Evolutionary conservation across 257 asterid genomes (phyloP), one percentile per base, ranked within the genome.

Genomic region (Solanum sitiens): DNA sequence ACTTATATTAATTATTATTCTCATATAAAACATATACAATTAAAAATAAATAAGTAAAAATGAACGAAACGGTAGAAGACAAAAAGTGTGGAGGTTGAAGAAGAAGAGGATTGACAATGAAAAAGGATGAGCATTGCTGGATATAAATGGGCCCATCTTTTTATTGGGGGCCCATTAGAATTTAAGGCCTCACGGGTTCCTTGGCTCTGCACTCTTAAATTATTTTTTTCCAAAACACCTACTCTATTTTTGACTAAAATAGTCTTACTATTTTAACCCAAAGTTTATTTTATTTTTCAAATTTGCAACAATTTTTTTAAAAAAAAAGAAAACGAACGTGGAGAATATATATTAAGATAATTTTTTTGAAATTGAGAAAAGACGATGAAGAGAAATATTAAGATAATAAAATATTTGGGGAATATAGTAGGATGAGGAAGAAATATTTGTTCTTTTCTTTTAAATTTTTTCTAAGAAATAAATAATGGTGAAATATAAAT

Each of bases 111-210:
- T 33, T 42, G 74, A 25, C 13, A 87, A 67, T 25, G 84, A 37
- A 74, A 39, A 42, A 13, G 25, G 61, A 7, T 21, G 11, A 23
- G 53, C 32, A 75, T 40, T 86, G 90, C 87, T 83, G 67, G 44
- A 16, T 18, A n/a, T 8, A 33, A n/a, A 85, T 83, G 82, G 75
- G 50, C 32, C 9, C 13, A 15, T 50, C 8, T 25, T 73, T 65
- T 27, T 1, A 8, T 59, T 63, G 37, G 23, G 83, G 86, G 73
- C 47, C 87, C 87, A 83, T 86, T 56, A 27, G 67, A 35, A 47
- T 75, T 83, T 83, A 79, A 84, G 40, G 56, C 72, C 80, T 84
- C 89, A 88, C 89, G 89, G 59, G 89, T 59, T 39, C 74, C 89
- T 73, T 74, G 87, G 10, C 85, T 30, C 68, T 40, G 15, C 70